Conservation (phyloP, 2,329 filamentous ascomycete genomes). For the Colletotrichum endophyticum region DNA sequence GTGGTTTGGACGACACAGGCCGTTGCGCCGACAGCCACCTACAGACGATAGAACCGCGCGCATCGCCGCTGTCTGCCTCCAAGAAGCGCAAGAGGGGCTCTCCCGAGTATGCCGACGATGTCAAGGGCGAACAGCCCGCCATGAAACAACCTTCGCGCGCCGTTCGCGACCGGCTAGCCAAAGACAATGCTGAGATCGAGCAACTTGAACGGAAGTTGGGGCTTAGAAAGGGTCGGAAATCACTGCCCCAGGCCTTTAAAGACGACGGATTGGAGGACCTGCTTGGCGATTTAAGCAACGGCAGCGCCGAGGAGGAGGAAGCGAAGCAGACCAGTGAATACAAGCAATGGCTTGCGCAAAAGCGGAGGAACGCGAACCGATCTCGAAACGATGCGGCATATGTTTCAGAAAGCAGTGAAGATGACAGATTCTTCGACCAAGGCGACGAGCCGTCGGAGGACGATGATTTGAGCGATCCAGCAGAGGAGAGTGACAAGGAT, state of each 20-base stretch:
- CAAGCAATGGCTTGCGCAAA: conserved; percentile 65
- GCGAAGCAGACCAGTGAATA: conserved; percentile 63
- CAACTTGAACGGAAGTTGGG: conserved; percentile 88
- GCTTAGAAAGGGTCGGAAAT: conserved; percentile 77
- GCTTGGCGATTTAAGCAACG: conserved; percentile 66
- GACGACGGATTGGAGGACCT: conserved; percentile 86
- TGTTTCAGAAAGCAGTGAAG: conserved; percentile 5
- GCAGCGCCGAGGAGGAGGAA: conserved; percentile 39
- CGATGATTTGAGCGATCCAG: conserved; percentile 29
- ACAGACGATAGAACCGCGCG: neutral
- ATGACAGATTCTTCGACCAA: neutral
- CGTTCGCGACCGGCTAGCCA: conserved; percentile 68
- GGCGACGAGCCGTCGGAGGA: conserved; percentile 24
- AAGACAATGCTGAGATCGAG: conserved; percentile 89
- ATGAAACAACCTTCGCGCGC: conserved; percentile 4
- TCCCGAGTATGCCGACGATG: conserved; percentile 24
- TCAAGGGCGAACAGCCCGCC: conserved; percentile 16
- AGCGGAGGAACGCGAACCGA: conserved; percentile 52
- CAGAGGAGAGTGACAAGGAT: conserved; percentile 10
- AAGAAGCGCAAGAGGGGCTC: conserved; percentile 14
- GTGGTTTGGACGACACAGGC: conserved; percentile 9
- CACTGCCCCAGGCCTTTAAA: conserved; percentile 72
- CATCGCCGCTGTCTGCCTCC: neutral
- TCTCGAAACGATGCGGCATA: neutral
- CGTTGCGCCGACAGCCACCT: neutral